Conservation (phyloP, 2,329 filamentous ascomycete genomes). For the Penicillium griseofulvum region DNA sequence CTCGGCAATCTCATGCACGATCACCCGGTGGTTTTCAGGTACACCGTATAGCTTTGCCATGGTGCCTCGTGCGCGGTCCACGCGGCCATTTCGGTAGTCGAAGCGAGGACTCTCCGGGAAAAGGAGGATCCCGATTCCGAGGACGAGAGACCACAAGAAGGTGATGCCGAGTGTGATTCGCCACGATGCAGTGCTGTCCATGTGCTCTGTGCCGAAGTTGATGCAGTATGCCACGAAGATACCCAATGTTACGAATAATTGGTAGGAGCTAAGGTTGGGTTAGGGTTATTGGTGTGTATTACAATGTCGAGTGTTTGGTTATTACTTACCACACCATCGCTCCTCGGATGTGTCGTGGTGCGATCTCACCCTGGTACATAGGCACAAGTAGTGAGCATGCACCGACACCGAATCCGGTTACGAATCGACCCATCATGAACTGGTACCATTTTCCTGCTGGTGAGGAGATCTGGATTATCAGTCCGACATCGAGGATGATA, state of each 20-base stretch:
- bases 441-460: conserved; percentile 41
- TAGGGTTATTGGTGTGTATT: neutral
- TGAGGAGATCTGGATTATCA: conserved; percentile 46
- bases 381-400: conserved; percentile 45
- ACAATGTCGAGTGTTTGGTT: neutral
- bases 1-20: conserved; percentile 55
- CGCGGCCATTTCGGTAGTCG: conserved; percentile 55
- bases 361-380: conserved; percentile 49
- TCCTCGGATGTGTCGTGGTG: conserved; percentile 47
- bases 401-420: conserved; percentile 47
- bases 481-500: conserved; percentile 41
- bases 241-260: conserved; percentile 49
- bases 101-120: conserved; percentile 58
- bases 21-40: conserved; percentile 52
- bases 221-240: conserved; percentile 49
- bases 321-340: conserved; percentile 39
- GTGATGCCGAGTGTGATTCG: conserved; percentile 55
- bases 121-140: conserved; percentile 54
- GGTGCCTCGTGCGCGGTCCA: conserved; percentile 51
- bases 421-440: conserved; percentile 44
- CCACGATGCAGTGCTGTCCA: conserved; percentile 46
- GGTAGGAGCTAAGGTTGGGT: conserved; percentile 40
- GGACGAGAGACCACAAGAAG: conserved; percentile 56
- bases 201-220: conserved; percentile 44
- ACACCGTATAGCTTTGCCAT: conserved; percentile 57